A percentile compares a stretch with the other conserved stretches of the same genome.
Evolutionary conservation across 2,329 filamentous ascomycete species (phyloP).

Genomic region (Aspergillus brunneoviolaceus): DNA sequence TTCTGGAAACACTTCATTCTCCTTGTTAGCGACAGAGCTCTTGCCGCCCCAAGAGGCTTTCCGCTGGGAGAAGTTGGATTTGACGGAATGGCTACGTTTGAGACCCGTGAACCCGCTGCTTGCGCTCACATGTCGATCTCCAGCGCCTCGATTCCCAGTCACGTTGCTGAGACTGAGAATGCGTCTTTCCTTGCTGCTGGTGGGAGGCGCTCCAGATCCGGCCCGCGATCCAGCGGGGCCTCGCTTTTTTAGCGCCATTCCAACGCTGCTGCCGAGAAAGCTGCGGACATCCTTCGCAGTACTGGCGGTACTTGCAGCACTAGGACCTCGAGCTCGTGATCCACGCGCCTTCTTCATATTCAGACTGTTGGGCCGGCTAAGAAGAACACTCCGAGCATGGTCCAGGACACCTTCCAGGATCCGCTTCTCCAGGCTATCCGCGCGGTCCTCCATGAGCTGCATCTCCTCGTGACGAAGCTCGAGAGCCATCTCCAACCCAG

Average conservation of each 20-base stretch:
- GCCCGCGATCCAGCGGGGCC: constrained; percentile 44
- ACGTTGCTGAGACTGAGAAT: constrained; percentile 93
- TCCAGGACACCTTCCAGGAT: constrained; percentile 96
- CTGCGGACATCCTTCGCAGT: constrained; percentile 36
- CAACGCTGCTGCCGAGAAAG: constrained; percentile 44
- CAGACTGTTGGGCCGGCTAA: constrained; percentile 67
- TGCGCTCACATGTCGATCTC: constrained; percentile 34
- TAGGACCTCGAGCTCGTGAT: constrained; percentile 38
- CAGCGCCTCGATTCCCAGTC: constrained; percentile 61
- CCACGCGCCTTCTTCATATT: constrained; percentile 54
- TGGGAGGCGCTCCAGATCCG: constrained; percentile 47
- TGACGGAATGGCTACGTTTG: constrained; percentile 76
- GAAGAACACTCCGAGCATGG: constrained; percentile 78
- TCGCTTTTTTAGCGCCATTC: constrained; percentile 53
- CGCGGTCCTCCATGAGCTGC: constrained; percentile 82
- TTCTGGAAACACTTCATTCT: constrained; percentile 64
- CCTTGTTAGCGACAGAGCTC: constrained; percentile 52
- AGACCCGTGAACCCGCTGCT: constrained; percentile 56
- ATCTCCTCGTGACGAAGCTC: constrained; percentile 88
- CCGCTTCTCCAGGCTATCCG: constrained; percentile 83
- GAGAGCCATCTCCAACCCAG: constrained; percentile 85
- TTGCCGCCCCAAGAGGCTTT: constrained; percentile 70
- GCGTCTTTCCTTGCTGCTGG: constrained; percentile 62
- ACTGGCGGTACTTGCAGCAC: constrained; percentile 34
- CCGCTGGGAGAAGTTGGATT: constrained; percentile 59